phyloP scores from a whole-genome alignment of 495 filamentous ascomycete species.

The Daldinia loculata region DNA sequence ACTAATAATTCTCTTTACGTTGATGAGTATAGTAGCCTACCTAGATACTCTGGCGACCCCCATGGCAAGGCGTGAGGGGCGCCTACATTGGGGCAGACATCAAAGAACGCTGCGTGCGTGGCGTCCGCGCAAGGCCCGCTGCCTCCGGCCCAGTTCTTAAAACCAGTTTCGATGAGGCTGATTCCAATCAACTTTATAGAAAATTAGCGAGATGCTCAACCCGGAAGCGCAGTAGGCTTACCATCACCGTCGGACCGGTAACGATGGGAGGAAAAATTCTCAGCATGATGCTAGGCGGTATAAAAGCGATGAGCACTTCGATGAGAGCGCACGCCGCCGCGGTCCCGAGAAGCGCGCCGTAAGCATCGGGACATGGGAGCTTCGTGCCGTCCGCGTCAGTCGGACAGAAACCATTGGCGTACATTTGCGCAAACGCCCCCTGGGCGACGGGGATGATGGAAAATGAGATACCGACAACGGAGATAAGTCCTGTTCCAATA shows the following conservation, averaged over 20 bases:
- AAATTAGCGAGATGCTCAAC: not conserved
- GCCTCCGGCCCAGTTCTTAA: conserved; percentile 88
- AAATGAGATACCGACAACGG: conserved; percentile 90
- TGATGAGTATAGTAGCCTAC: conserved; percentile 14
- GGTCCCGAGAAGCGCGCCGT: conserved; percentile 86
- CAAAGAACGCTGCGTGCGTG: conserved; percentile 63
- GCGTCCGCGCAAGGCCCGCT: conserved; percentile 66
- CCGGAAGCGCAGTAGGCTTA: conserved; percentile 47
- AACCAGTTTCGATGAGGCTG: conserved; percentile 75
- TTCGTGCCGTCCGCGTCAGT: conserved; percentile 66
- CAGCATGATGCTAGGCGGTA: conserved; percentile 72
- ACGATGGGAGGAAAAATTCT: conserved; percentile 89
- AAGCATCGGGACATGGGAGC: conserved; percentile 84
- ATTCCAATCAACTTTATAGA: conserved; percentile 65
- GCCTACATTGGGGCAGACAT: conserved; percentile 72
- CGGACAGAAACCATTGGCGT: conserved; percentile 80
- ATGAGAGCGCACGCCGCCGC: conserved; percentile 72
- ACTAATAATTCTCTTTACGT: not conserved
- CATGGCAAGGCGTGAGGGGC: conserved; percentile 86
- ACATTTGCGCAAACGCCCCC: conserved; percentile 85
- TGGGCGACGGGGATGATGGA: conserved; percentile 85
- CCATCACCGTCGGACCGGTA: conserved; percentile 82
- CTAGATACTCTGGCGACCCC: conserved; percentile 88
- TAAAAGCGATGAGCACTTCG: conserved; percentile 79
- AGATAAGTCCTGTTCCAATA: conserved; percentile 87